Evolutionary conservation across 345 rosid genomes (phyloP).

Genomic region (Gossypium thurberi): DNA sequence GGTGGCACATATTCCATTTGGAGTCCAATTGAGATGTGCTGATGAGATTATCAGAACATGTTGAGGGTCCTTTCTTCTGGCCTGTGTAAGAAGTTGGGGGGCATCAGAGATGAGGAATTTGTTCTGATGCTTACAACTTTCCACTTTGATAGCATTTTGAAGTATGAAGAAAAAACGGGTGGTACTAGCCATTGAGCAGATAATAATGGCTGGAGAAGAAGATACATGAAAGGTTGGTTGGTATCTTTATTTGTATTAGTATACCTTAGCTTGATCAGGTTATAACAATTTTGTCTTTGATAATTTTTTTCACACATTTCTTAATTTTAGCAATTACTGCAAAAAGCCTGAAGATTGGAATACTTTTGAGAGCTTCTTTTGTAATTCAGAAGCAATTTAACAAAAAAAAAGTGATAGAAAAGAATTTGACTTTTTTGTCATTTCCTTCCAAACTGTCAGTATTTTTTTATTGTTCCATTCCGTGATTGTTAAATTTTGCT

Average conservation of each 20-base stretch:
- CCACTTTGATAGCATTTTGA: neutral
- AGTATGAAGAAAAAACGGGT: neutral
- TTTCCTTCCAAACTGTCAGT: neutral
- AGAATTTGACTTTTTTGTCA: neutral
- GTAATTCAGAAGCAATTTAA: neutral
- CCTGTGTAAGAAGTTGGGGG: neutral
- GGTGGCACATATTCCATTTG: conserved; percentile 27
- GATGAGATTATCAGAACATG: neutral
- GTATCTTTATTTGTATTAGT: neutral
- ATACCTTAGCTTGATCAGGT: neutral
- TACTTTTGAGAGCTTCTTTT: neutral
- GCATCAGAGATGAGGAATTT: neutral
- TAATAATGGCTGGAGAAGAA: neutral
- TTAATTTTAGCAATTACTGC: neutral
- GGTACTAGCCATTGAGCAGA: neutral
- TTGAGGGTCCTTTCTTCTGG: neutral
- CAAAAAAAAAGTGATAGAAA: neutral
- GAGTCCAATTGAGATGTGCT: conserved; percentile 13
- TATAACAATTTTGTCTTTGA: neutral
- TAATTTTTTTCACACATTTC: neutral
- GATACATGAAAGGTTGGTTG: neutral
- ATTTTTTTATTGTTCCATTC: neutral
- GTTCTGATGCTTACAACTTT: neutral
- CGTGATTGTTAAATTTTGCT: neutral
- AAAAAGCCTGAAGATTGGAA: neutral